Conservation (phyloP, 2,329 filamentous ascomycete species). For the Colletotrichum liriopes region DNA sequence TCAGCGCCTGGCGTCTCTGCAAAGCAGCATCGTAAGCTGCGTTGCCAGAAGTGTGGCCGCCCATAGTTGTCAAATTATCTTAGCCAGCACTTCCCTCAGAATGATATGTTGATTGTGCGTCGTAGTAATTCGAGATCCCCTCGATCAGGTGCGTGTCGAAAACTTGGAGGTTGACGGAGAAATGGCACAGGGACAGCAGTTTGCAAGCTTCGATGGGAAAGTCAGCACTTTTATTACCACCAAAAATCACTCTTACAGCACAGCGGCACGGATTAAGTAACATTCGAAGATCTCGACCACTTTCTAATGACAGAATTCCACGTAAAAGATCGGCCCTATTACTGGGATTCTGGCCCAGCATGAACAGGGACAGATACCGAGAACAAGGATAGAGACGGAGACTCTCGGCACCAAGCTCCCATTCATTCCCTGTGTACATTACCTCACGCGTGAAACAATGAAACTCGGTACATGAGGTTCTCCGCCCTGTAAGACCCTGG, state of each 20-base stretch:
- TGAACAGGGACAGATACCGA: constrained; percentile 4
- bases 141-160: neutral
- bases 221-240: constrained; percentile 17
- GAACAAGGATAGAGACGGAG: neutral
- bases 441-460: neutral
- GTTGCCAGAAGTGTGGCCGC: constrained; percentile 55
- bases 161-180: neutral
- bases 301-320: neutral
- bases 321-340: neutral
- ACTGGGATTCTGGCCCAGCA: neutral
- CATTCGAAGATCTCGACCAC: neutral
- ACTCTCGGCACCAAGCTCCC: neutral
- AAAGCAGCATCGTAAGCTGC: constrained; percentile 67
- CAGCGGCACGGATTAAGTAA: neutral
- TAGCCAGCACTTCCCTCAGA: neutral
- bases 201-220: constrained; percentile 12
- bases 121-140: neutral
- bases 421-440: neutral
- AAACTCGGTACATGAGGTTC: neutral
- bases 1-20: constrained; percentile 66
- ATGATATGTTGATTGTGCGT: neutral
- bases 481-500: neutral
- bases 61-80: constrained; percentile 50
- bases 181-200: neutral
- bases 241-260: neutral